Base-by-base conservation (phyloP, 805 yeast genomes). In the Starmerella davenportii region DNA sequence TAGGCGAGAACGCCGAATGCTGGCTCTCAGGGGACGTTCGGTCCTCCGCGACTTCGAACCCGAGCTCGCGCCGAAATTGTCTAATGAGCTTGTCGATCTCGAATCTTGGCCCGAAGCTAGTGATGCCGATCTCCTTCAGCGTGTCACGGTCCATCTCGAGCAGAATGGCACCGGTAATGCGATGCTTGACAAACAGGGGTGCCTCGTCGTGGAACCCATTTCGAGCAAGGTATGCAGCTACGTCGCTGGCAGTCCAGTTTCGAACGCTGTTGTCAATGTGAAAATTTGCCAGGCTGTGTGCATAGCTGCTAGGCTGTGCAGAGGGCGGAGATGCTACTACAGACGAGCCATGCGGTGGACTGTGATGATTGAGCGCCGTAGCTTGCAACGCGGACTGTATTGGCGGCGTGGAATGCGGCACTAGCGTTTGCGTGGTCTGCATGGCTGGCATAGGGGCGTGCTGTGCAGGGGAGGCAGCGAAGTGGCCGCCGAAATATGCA, bases 61-160 rank as follows among this genome's bases (percentile, higher is more conserved):
- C 32, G 8, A 29, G 19, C 32, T n/a, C 9, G 9, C 19, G 16
- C 13, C 35, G 23, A 7, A 32, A 18, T 20, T 20, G 69, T 55
- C 81, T 93, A 50, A 90, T 87, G 54, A 81, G 93, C 53, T 82
- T 84, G 58, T 73, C 76, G 35, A 90, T 72, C 56, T 85, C 95
- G 58, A 84, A 90, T 46, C 99, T 69, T 0, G 95, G 85, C 21
- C 99, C 99, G 61, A 90, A 90, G 3, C 93, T 79, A 36, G 72
- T 67, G 38, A 90, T 87, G 40, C 85, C 98, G 41, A 90, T 63
- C 57, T 90, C 99, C 55, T 87, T 90, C 51, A 90, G 66, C 51
- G 79, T 79, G 1, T 81, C 69, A 44, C 87, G 65, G 51, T 87
- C 95, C 44, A 90, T 65, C 57, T 85, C 92, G 38, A 90, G 64